Conservation (phyloP, 1,284 basidiomycete genomes). For the Schizophyllum amplum region DNA sequence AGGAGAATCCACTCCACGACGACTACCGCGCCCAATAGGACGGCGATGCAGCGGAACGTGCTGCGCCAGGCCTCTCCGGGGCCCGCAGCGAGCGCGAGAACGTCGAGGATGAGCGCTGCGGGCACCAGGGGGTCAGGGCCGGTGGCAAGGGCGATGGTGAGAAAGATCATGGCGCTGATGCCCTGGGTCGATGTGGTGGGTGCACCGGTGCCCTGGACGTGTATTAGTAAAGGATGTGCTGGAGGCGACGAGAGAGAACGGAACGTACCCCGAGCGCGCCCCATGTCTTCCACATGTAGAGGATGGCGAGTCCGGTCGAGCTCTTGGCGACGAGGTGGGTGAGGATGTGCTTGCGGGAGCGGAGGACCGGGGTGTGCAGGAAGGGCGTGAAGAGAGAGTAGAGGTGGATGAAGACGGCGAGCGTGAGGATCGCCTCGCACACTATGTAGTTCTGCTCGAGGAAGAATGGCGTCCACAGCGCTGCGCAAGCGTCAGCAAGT, state of each 20-base stretch:
- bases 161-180: conserved; percentile 11
- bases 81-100: conserved; percentile 20
- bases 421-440: conserved; percentile 2
- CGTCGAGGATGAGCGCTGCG: conserved; percentile 22
- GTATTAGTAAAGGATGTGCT: conserved; percentile 5
- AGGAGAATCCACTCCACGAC: not conserved
- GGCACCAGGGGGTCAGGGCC: conserved; percentile 27
- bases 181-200: conserved; percentile 15
- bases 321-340: conserved; percentile 23
- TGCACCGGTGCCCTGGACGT: not conserved
- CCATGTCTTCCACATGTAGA: conserved; percentile 23
- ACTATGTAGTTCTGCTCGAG: not conserved
- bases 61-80: conserved; percentile 14
- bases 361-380: conserved; percentile 7
- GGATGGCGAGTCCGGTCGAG: conserved; percentile 17
- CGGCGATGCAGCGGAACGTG: conserved; percentile 15
- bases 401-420: conserved; percentile 13
- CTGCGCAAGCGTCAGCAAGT: not conserved
- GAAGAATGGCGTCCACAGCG: not conserved
- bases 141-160: conserved; percentile 18
- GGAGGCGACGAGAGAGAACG: not conserved
- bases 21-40: conserved; percentile 3
- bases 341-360: conserved; percentile 15
- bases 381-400: conserved; percentile 18
- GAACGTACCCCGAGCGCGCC: conserved; percentile 17